Evolutionary conservation across 495 filamentous ascomycete species (phyloP).

Genomic region (Trypethelium eluteriae): DNA sequence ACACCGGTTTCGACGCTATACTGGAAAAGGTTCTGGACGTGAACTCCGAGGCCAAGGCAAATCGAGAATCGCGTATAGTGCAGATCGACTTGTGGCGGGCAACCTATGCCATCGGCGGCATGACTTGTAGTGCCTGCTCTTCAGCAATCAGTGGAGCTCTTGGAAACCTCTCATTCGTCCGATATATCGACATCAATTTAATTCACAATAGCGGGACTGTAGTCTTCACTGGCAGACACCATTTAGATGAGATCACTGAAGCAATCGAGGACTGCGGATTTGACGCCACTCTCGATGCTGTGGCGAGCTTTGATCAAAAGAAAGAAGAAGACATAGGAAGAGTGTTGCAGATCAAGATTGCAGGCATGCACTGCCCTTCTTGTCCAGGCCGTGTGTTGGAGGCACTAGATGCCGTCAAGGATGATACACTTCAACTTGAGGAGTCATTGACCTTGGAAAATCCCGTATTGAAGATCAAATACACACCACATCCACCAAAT

Average conservation of each 20-base stretch:
- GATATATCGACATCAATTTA: conserved; percentile 58
- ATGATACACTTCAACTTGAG: conserved; percentile 42
- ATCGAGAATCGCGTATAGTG: background rate
- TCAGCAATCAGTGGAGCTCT: conserved; percentile 57
- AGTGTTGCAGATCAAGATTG: conserved; percentile 57
- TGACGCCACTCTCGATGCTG: conserved; percentile 55
- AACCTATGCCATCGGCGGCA: conserved; percentile 65
- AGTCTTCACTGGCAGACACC: conserved; percentile 36
- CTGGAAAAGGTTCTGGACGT: conserved; percentile 40
- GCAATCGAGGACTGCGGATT: conserved; percentile 77
- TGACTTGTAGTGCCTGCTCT: conserved; percentile 77
- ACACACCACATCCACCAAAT: conserved; percentile 56
- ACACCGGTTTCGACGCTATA: conserved; percentile 49
- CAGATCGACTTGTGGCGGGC: conserved; percentile 35
- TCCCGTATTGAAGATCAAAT: conserved; percentile 64
- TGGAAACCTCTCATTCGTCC: conserved; percentile 55
- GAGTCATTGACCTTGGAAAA: conserved; percentile 43
- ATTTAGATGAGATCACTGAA: conserved; percentile 52
- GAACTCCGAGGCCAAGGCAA: background rate
- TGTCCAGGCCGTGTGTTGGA: conserved; percentile 59
- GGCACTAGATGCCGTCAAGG: conserved; percentile 45
- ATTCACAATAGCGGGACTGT: conserved; percentile 53
- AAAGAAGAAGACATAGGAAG: conserved; percentile 37
- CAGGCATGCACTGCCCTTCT: conserved; percentile 83
- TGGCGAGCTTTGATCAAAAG: conserved; percentile 27